Conservation (phyloP, 352 stramenopile genomes). For the Phytophthora pisi region DNA sequence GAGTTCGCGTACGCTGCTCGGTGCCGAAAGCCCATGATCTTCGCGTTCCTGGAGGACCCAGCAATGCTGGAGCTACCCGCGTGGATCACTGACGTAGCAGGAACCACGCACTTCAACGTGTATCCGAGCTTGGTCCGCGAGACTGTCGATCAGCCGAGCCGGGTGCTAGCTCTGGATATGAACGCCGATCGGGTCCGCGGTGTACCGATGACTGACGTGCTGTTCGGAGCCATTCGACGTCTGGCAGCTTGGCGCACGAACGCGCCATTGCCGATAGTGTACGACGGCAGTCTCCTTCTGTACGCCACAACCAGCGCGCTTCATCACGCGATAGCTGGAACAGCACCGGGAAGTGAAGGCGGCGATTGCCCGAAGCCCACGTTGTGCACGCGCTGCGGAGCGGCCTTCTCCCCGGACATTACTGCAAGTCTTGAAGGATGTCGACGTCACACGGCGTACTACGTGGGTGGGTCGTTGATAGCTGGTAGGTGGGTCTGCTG, state of each 20-base stretch:
- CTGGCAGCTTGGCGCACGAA: constrained; percentile 39
- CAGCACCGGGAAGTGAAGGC: neutral
- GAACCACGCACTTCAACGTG: constrained; percentile 40
- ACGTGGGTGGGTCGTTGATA: constrained; percentile 49
- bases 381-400: constrained; percentile 47
- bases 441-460: constrained; percentile 54
- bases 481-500: constrained; percentile 61
- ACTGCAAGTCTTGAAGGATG: constrained; percentile 39
- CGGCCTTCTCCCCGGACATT: constrained; percentile 35
- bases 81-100: constrained; percentile 46
- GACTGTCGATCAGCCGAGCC: constrained; percentile 2
- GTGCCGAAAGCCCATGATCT: constrained; percentile 51
- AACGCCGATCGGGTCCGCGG: constrained; percentile 30
- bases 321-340: constrained; percentile 20
- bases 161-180: constrained; percentile 45
- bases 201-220: constrained; percentile 36
- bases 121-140: constrained; percentile 39
- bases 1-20: constrained; percentile 57
- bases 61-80: constrained; percentile 30
- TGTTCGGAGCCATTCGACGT: constrained; percentile 51
- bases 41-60: constrained; percentile 52
- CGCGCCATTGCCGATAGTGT: constrained; percentile 29
- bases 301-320: constrained; percentile 48
- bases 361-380: constrained; percentile 1
- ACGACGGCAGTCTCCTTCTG: constrained; percentile 52